Evolutionary conservation across 2,329 filamentous ascomycete species (phyloP), one percentile per base, ranked within the genome.

Genomic region (Hymenoscyphus linearis): DNA sequence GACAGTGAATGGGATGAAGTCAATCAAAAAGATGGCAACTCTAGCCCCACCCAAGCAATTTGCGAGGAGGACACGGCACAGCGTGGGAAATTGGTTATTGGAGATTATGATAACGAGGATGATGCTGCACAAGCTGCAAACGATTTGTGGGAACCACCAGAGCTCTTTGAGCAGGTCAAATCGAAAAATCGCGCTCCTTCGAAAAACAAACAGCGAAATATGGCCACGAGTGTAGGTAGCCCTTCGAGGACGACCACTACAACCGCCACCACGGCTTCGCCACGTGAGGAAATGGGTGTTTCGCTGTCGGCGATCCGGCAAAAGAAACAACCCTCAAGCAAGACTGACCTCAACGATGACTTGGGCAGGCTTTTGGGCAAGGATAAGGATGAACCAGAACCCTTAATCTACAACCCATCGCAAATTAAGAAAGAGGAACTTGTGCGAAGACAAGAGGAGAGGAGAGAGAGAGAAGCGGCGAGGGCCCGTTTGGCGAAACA

Each of bases 131-230:
- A 57, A 14, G 35, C 52, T 6, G 12, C 65, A 10, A 64, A 71
- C 53, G 44, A 60, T 6, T 66, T 62, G 37, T 71, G 67, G 66
- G 60, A 56, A 3, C 69, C 69, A 3, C 64, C 66, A n/a, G 31
- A 58, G 1, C 57, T 68, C 14, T 62, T 56, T 25, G 31, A 9
- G 7, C 37, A 37, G 27, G 52, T 4, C 22, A n/a, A 10, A 50
- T 12, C 10, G 22, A 18, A 50, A 4, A 22, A 50, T 27, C 26
- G 52, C 52, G 9, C 26, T 53, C 52, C 25, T 9, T n/a, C 13
- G 52, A 18, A 14, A 53, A 1, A 13, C 52, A 13, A 34, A n/a
- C 31, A 9, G 31, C 26, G 7, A n/a, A 34, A 14, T 31, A 12
- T 25, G n/a, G 52, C 31, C 6, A 5, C 31, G 31, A 31, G 31